Conservation (phyloP, 495 filamentous ascomycete species). For the Neurospora sp. region DNA sequence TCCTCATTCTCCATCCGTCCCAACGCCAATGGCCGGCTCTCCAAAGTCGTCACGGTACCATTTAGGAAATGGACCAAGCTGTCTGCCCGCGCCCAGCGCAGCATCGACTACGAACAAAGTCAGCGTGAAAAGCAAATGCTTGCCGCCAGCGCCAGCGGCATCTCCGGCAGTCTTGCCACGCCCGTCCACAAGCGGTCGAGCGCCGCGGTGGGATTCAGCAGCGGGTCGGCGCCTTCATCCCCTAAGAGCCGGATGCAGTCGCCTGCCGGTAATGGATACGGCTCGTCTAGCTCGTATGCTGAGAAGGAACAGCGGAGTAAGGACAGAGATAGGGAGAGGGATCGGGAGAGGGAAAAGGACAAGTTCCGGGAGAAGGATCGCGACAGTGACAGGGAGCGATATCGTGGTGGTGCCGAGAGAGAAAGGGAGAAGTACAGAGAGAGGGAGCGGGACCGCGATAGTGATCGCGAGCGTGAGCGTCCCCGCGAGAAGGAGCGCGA, state of each 20-base stretch:
- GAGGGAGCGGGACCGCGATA: background rate
- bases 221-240: background rate
- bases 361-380: background rate
- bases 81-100: background rate
- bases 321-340: background rate
- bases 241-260: background rate
- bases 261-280: background rate
- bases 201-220: background rate
- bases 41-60: constrained; percentile 14
- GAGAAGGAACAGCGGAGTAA: background rate
- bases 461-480: background rate
- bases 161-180: background rate
- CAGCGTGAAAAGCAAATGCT: background rate
- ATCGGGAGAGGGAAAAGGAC: background rate
- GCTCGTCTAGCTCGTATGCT: background rate
- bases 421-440: background rate
- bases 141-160: background rate
- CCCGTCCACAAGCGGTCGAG: background rate
- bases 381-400: background rate
- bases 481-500: background rate
- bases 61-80: constrained; percentile 13
- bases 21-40: constrained; percentile 7
- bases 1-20: constrained; percentile 1
- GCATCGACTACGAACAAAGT: background rate
- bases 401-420: background rate